Percentiles rank a stretch among this genome's conserved stretches.
phyloP scores from a whole-genome alignment of 805 yeast genomes.

The Candida caryicola region DNA sequence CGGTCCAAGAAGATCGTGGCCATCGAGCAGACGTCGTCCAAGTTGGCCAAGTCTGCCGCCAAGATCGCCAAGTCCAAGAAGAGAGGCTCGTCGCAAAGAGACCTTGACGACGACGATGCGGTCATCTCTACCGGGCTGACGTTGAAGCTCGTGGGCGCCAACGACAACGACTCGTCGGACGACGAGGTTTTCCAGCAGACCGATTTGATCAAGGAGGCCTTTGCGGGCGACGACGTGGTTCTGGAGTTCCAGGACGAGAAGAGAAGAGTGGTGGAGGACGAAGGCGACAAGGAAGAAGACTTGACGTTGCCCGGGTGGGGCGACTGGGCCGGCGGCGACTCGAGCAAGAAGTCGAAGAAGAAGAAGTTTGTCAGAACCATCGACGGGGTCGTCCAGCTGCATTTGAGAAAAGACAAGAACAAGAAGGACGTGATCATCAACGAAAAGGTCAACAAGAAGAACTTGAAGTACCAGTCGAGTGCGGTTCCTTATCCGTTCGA shows the following conservation, averaged over 20 bases:
- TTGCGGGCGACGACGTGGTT: slow-evolving; percentile 96
- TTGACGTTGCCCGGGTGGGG: slow-evolving; percentile 97
- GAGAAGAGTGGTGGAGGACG: slow-evolving; percentile 60
- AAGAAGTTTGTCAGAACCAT: slow-evolving; percentile 66
- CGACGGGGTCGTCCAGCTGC: slow-evolving; percentile 69
- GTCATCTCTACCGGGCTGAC: slow-evolving; percentile 54
- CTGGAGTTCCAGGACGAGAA: slow-evolving; percentile 79
- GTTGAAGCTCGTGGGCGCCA: slow-evolving; percentile 48
- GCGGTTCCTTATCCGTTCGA: slow-evolving; percentile 96
- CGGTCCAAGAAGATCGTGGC: slow-evolving; percentile 30
- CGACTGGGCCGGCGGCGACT: slow-evolving; percentile 79
- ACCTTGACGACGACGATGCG: slow-evolving; percentile 38
- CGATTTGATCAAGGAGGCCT: slow-evolving; percentile 83
- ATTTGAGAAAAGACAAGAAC: slow-evolving; percentile 75
- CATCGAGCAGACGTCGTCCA: slow-evolving; percentile 38
- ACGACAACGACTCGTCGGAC: slow-evolving; percentile 38
- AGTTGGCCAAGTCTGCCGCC: slow-evolving; percentile 37
- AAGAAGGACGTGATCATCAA: slow-evolving; percentile 83
- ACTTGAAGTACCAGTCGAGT: slow-evolving; percentile 77
- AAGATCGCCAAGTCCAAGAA: slow-evolving; percentile 38
- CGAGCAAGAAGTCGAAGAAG: slow-evolving; percentile 32
- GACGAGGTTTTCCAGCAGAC: slow-evolving; percentile 65
- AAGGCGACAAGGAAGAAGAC: slow-evolving; percentile 85
- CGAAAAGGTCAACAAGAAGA: slow-evolving; percentile 82
- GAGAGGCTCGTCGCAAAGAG: slow-evolving; percentile 29